Percentiles rank a stretch among this genome's conserved stretches.
phyloP scores from a whole-genome alignment of 2,329 filamentous ascomycete genomes.

The Fulvia fulva region DNA sequence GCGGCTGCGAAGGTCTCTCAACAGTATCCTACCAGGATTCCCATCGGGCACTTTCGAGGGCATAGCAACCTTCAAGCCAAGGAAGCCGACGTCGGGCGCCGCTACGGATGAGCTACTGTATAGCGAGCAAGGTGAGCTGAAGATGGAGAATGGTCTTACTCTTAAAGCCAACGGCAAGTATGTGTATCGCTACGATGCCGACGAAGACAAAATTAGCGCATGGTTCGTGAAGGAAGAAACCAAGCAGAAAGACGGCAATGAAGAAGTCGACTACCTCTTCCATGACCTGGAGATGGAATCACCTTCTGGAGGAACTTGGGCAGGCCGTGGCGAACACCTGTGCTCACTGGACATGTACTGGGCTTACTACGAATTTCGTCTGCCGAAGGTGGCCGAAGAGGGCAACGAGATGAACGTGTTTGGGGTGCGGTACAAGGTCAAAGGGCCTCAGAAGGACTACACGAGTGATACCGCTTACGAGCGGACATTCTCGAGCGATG shows the following conservation, averaged over 20 bases:
- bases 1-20: slow-evolving; percentile 31
- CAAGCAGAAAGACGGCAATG: slow-evolving; percentile 37
- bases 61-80: slow-evolving; percentile 32
- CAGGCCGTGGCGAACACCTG: slow-evolving; percentile 63
- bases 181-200: slow-evolving; percentile 66
- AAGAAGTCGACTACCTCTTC: slow-evolving; percentile 66
- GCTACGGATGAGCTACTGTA: slow-evolving; percentile 34
- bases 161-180: slow-evolving; percentile 66
- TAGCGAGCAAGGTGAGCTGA: slow-evolving; percentile 34
- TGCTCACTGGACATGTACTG: slow-evolving; percentile 70
- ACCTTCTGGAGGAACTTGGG: slow-evolving; percentile 46
- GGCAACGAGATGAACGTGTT: slow-evolving; percentile 30
- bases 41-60: slow-evolving; percentile 36
- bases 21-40: slow-evolving; percentile 32
- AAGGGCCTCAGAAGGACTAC: slow-evolving; percentile 37
- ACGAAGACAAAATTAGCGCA: slow-evolving; percentile 60
- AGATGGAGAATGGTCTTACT: slow-evolving; percentile 35
- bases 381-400: slow-evolving; percentile 26
- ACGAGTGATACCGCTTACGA: slow-evolving; percentile 37
- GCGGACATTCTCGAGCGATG: slow-evolving; percentile 17
- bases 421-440: slow-evolving; percentile 36
- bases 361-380: slow-evolving; percentile 63
- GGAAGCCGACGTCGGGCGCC: slow-evolving; percentile 27
- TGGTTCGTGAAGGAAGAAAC: slow-evolving; percentile 72
- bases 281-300: slow-evolving; percentile 64